Evolutionary conservation across 169 alveolate species (phyloP).

Genomic region (Eimeria necatrix): DNA sequence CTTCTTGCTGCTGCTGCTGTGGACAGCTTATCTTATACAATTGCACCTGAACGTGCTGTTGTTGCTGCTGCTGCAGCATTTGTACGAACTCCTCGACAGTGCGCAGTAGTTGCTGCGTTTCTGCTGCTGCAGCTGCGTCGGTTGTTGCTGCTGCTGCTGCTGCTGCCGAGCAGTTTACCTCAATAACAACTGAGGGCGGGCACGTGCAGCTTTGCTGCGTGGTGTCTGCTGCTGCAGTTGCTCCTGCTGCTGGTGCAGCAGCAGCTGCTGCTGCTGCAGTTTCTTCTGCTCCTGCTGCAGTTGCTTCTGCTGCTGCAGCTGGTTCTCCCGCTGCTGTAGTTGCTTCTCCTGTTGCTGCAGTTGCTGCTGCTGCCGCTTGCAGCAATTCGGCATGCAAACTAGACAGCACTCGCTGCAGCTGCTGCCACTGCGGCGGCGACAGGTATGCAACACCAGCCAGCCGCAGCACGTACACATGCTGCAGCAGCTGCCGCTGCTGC

Average conservation of each 20-base stretch:
- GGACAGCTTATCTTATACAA: neutral
- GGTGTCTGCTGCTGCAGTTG: neutral
- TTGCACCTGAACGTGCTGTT: neutral
- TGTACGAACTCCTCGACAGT: neutral
- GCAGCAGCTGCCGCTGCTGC: constrained; percentile 15
- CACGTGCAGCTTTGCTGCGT: neutral
- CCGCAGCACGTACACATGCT: neutral
- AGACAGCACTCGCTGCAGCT: neutral
- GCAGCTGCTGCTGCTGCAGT: neutral
- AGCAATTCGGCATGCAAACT: neutral
- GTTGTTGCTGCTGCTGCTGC: constrained; percentile 6
- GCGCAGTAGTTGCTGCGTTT: neutral
- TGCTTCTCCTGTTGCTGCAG: neutral
- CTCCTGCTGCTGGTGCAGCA: neutral
- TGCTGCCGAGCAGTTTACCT: neutral
- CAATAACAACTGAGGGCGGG: neutral
- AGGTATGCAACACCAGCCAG: neutral
- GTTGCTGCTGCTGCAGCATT: constrained; percentile 12
- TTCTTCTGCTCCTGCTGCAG: neutral
- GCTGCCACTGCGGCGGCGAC: constrained; percentile 13
- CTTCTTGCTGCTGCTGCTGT: constrained; percentile 1
- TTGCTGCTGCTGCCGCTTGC: constrained; percentile 10
- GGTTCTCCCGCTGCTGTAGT: no score
- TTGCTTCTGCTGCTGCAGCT: neutral
- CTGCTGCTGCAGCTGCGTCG: neutral